These are phyloP conservation scores for Mucor indicus DNA, from an alignment of 371 early-diverging fungal genomes.

Conservation along the genomic window DNA sequence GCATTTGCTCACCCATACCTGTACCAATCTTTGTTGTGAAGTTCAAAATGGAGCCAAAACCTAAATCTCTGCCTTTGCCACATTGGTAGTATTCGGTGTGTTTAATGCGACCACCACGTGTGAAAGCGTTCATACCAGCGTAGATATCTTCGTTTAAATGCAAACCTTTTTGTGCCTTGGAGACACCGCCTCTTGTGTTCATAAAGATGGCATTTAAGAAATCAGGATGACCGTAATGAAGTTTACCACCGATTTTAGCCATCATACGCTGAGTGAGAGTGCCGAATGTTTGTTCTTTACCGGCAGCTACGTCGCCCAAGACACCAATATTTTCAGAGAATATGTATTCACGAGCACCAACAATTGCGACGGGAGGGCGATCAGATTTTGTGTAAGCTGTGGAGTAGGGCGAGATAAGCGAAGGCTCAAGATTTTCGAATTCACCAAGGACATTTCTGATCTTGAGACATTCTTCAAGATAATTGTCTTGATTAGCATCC, in stretches of 20 bases:
- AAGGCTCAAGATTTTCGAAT: conserved; percentile 74
- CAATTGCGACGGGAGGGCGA: conserved; percentile 81
- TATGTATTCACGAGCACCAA: conserved; percentile 89
- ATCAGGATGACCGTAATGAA: conserved; percentile 94
- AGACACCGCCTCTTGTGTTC: conserved; percentile 86
- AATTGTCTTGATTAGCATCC: conserved; percentile 93
- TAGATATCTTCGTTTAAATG: conserved; percentile 94
- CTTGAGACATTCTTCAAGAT: conserved; percentile 87
- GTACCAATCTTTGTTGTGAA: conserved; percentile 91
- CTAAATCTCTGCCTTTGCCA: conserved; percentile 91
- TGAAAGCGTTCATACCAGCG: conserved; percentile 88
- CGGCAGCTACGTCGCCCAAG: conserved; percentile 88
- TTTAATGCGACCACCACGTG: conserved; percentile 84
- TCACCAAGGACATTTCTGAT: conserved; percentile 84
- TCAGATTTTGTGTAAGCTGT: conserved; percentile 32
- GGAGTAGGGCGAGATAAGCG: conserved; percentile 68
- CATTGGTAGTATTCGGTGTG: conserved; percentile 92
- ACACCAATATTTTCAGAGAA: conserved; percentile 89
- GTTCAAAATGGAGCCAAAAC: conserved; percentile 85
- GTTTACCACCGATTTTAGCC: conserved; percentile 79
- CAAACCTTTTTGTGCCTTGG: conserved; percentile 89
- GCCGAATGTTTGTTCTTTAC: conserved; percentile 89
- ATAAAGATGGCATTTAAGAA: conserved; percentile 87
- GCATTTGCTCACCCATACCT: conserved; percentile 92
- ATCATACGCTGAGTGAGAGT: conserved; percentile 86